Base-by-base conservation (phyloP, 2,329 filamentous ascomycete genomes). In the Anthostomella pinea region DNA sequence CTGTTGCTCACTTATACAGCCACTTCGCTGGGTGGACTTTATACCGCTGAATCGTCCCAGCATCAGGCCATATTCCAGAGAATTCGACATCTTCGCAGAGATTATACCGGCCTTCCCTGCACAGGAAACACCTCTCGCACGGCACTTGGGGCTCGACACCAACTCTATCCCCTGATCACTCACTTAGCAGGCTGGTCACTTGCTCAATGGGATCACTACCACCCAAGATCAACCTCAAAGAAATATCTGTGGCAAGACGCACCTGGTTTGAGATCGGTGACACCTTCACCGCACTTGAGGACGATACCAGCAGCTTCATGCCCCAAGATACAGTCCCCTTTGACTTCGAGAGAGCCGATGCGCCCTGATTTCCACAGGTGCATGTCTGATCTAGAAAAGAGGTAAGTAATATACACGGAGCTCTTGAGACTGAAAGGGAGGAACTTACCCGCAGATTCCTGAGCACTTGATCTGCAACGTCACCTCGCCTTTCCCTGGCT, bases 111-210 rank as follows among this genome's bases (percentile, higher is more conserved):
- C 79, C 80, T 17, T 72, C 70, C 32, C 59, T 59, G 52, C 80
- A 83, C 13, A 78, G 65, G 49, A 75, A 79, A 53, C 80, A 83
- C 21, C 64, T 57, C 8, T 68, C 69, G 51, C 82, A 86, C 0
- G 81, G 77, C 1, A 83, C 75, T 14, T 80, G 79, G 0, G 80
- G 79, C 50, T 86, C 81, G 11, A 86, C 62, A 3, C 81, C 81
- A 8, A 86, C 79, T 33, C 79, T 66, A 51, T 86, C 81, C 8
- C 79, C 78, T 63, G 25, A 21, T 29, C n/a, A 39, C 26, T 16
- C 5, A 33, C n/a, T 35, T 19, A 27, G 32, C 14, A 6, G 13
- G 26, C 21, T 24, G 4, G 15, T n/a, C 3, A 8, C 11, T 14
- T n/a, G 19, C 5, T 3, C 28, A 18, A 23, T 5, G 11, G 11